phyloP scores from a whole-genome alignment of 768 basidiomycete species.

The Rubroboletus pulcherrimus region DNA sequence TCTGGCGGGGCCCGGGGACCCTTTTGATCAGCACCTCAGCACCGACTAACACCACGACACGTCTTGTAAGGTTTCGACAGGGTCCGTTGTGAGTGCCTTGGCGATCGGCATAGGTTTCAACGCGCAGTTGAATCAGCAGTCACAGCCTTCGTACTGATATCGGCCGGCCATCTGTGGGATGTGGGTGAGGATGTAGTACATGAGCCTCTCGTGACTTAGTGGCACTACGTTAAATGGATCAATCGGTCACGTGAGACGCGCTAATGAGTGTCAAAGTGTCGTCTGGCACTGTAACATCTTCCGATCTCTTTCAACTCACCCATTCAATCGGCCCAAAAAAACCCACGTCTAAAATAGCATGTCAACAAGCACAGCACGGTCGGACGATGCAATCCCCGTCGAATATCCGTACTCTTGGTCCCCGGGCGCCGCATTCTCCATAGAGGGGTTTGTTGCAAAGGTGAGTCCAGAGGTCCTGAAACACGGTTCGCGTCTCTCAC shows the following conservation, averaged over 20 bases:
- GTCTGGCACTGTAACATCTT: not conserved
- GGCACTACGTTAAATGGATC: no score
- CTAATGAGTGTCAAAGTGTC: no score
- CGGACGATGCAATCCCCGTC: slow-evolving; percentile 40
- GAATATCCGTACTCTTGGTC: slow-evolving; percentile 54
- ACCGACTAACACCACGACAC: not conserved
- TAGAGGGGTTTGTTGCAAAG: slow-evolving; percentile 56
- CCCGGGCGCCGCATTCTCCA: slow-evolving; percentile 35
- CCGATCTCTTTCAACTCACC: not conserved
- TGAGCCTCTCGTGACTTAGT: no score
- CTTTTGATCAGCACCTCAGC: not conserved
- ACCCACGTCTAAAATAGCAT: slow-evolving; percentile 1
- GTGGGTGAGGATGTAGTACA: no score
- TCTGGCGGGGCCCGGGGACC: not conserved
- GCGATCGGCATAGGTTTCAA: not conserved
- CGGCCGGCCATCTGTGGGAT: not conserved
- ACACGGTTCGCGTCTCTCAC: not conserved
- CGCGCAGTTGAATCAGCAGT: not conserved
- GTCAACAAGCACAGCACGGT: slow-evolving; percentile 2
- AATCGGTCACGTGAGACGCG: slow-evolving; percentile 4
- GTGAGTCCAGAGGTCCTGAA: slow-evolving; percentile 25
- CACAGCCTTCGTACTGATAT: not conserved
- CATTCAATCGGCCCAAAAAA: not conserved
- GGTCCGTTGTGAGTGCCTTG: not conserved
- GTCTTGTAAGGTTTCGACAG: not conserved